These are phyloP conservation scores for Onygena corvina DNA, from an alignment of 2,329 filamentous ascomycete species.

Conservation along the genomic window DNA sequence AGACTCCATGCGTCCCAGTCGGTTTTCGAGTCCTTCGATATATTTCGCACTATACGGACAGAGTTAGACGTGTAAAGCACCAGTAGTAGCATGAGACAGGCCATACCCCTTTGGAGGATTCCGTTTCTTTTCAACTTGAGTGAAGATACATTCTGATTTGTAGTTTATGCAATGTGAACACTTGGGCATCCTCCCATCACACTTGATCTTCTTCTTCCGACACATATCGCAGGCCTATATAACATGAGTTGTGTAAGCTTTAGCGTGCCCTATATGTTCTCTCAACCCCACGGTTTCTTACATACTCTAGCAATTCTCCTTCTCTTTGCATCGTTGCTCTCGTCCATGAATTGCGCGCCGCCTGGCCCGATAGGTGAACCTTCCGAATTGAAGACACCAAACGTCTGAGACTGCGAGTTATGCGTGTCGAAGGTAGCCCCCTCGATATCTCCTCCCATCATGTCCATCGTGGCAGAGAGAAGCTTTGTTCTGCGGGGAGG, in stretches of 20 bases:
- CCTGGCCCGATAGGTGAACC: constrained; percentile 45
- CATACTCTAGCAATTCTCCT: constrained; percentile 76
- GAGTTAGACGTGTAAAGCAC: constrained; percentile 3
- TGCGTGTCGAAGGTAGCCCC: constrained; percentile 34
- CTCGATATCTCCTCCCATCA: constrained; percentile 24
- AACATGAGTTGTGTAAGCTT: not conserved
- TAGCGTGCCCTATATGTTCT: not conserved
- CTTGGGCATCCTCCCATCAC: constrained; percentile 86
- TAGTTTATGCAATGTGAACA: constrained; percentile 96
- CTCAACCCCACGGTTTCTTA: constrained; percentile 10
- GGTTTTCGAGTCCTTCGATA: constrained; percentile 91
- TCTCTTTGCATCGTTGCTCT: constrained; percentile 70
- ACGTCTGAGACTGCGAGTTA: constrained; percentile 56
- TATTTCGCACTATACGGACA: constrained; percentile 65
- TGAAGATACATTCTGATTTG: constrained; percentile 95
- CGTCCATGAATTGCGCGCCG: constrained; percentile 32
- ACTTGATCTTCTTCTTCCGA: constrained; percentile 87
- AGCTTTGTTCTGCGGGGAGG: constrained; percentile 1
- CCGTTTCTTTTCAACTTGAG: constrained; percentile 96
- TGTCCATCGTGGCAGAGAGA: constrained; percentile 9
- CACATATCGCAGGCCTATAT: constrained; percentile 89
- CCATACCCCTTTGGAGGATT: constrained; percentile 88
- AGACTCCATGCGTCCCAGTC: constrained; percentile 90
- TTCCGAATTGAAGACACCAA: constrained; percentile 50
- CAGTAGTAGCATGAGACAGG: not conserved